Base-by-base conservation (phyloP, 768 basidiomycete species). In the Mycena epipterygia region DNA sequence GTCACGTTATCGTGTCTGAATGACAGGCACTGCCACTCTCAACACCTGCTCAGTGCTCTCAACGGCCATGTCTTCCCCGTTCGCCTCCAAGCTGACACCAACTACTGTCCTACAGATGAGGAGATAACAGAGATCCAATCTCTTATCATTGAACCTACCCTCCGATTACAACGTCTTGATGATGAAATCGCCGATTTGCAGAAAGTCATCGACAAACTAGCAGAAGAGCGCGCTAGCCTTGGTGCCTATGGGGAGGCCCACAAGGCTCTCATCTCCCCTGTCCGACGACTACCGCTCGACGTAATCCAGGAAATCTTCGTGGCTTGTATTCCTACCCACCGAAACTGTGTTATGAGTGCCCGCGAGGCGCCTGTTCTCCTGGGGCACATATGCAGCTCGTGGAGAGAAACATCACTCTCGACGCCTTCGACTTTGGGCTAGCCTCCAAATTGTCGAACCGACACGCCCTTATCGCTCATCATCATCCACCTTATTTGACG, bases 341-440 rank as follows among this genome's bases (percentile, higher is more conserved):
- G 67, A 5, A 67, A 67, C 25, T 67, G 60, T 37, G 70, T 63
- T 19, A 67, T 68, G 60, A 65, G 56, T 41, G 59, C 59, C 5
- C 32, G 37, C 0, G 68, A 67, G 27, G 64, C 68, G 8, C 68
- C 72, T 11, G 51, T 73, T 14, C 64, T 70, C 25, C 64, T 73
- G 0, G 64, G 68, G 1, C 64, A 68, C 33, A 60, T 73, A 11
- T 73, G 72, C 48, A 60, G 68, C 64, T 25, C 44, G 1, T 73
- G 72, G 72, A 44, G 72, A 29, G n/a, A 59, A 0, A 57, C 70
- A 6, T 65, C 68, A 0, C 55, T 62, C 44, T 56, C 60, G 1
- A 73, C 60, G 9, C 72, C 72, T n/a, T 1, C 58, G 64, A 6
- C 65, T 73, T 12, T 73, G 72, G 37, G n/a, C 58, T 3, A 30